A percentile compares a stretch with the other conserved stretches of the same genome.
Conservation (phyloP, 2,329 filamentous ascomycete species). For the Lomentospora prolificans region DNA sequence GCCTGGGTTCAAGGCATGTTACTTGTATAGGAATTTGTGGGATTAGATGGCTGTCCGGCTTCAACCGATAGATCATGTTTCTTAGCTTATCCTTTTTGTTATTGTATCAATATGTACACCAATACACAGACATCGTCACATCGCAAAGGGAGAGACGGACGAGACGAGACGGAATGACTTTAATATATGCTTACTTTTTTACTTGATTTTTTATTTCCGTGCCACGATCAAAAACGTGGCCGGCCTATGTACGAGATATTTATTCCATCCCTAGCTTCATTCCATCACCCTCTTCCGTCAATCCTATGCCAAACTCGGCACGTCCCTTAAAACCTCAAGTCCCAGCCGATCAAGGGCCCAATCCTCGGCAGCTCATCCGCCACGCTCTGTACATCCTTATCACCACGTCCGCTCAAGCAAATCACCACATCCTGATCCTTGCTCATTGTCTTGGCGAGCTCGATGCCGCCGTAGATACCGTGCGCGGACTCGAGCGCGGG, state of each 20-base stretch:
- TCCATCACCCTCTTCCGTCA: neutral
- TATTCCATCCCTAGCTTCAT: neutral
- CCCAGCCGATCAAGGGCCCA: constrained; percentile 78
- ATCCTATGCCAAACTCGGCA: no score
- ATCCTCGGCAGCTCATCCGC: constrained; percentile 85
- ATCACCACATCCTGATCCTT: constrained; percentile 88
- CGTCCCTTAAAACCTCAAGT: constrained; percentile 49
- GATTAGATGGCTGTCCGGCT: neutral
- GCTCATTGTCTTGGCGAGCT: constrained; percentile 86
- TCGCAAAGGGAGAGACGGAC: neutral
- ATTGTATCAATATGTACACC: constrained; percentile 8
- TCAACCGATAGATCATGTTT: neutral
- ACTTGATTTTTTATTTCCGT: no score
- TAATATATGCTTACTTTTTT: no score
- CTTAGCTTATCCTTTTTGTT: neutral
- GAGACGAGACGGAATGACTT: neutral
- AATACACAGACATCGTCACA: neutral
- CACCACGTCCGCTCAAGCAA: constrained; percentile 83
- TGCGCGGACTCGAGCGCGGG: constrained; percentile 90
- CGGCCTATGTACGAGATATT: no score
- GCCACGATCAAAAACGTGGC: no score
- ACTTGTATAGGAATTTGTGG: neutral
- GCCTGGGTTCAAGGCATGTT: no score
- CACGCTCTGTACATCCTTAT: constrained; percentile 98
- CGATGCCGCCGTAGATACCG: constrained; percentile 78